A percentile compares a stretch with the other conserved stretches of the same genome.
Evolutionary conservation across 2,329 filamentous ascomycete species (phyloP).

Genomic region (Thelonectria blattea): DNA sequence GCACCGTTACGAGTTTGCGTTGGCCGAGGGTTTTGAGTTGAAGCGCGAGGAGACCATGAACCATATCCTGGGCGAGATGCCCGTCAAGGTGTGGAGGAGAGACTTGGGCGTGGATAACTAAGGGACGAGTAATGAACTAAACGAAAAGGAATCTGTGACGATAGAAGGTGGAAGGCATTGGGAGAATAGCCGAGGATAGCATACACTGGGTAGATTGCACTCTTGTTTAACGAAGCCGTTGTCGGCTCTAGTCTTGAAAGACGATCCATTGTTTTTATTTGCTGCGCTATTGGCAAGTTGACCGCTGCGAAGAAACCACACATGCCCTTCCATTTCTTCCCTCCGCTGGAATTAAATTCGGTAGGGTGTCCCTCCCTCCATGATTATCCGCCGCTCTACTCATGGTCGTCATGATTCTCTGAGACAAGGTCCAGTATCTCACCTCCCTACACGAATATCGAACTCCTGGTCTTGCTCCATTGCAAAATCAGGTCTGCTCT

Average conservation of each 20-base stretch:
- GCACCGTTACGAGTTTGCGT: conserved; percentile 48
- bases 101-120: conserved; percentile 16
- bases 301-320: no score
- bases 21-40: conserved; percentile 23
- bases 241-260: not conserved
- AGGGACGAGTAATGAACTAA: not conserved
- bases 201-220: not conserved
- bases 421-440: no score
- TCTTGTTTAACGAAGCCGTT: not conserved
- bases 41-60: conserved; percentile 28
- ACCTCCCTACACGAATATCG: no score
- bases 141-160: not conserved
- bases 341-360: no score
- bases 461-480: no score
- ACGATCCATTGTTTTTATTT: not conserved
- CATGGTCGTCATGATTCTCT: no score
- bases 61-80: conserved; percentile 27
- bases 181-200: not conserved
- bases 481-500: no score
- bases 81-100: conserved; percentile 27
- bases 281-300: no score
- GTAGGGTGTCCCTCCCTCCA: no score
- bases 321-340: no score
- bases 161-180: conserved; percentile 6
- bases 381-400: no score